A percentile compares a stretch with the other conserved stretches of the same genome.
These are phyloP conservation scores for Postia placenta DNA, from an alignment of 768 basidiomycete species.

Conservation along the genomic window DNA sequence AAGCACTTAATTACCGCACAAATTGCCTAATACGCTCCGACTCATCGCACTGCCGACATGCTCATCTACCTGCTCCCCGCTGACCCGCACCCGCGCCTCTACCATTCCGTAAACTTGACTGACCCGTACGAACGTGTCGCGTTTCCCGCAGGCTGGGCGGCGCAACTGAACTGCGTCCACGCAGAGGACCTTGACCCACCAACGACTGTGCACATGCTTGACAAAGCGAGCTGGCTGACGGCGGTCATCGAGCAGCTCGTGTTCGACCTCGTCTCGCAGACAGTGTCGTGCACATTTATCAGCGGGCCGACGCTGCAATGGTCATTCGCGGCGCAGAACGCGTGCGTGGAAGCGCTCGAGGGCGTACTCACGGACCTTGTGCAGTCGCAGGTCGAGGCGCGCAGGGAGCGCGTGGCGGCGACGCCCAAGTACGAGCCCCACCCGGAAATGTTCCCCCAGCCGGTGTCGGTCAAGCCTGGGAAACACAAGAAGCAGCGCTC, in stretches of 20 bases:
- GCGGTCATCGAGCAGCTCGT: slow-evolving; percentile 52
- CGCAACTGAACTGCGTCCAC: slow-evolving; percentile 45
- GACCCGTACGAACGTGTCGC: slow-evolving; percentile 35
- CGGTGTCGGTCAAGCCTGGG: slow-evolving; percentile 23
- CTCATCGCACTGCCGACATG: too few relatives aligned
- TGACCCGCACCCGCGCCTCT: slow-evolving; percentile 43
- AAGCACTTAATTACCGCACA: too few relatives aligned
- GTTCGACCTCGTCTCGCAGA: slow-evolving; percentile 47
- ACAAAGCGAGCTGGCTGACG: slow-evolving; percentile 52
- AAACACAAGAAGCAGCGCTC: slow-evolving; percentile 70
- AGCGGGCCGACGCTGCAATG: slow-evolving; percentile 50
- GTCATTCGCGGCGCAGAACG: slow-evolving; percentile 30
- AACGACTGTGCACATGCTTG: slow-evolving; percentile 47
- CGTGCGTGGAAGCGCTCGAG: slow-evolving; percentile 40
- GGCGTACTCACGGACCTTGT: slow-evolving; percentile 48
- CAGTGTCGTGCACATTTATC: slow-evolving; percentile 48
- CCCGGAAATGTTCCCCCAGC: slow-evolving; percentile 7
- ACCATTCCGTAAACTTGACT: slow-evolving; percentile 50
- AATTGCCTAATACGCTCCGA: too few relatives aligned
- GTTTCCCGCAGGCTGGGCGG: slow-evolving; percentile 47
- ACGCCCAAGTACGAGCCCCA: slow-evolving; percentile 5
- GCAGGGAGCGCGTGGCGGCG: slow-evolving; percentile 26
- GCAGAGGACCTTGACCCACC: slow-evolving; percentile 50
- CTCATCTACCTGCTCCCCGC: slow-evolving; percentile 48
- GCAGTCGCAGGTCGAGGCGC: slow-evolving; percentile 38